phyloP scores from a whole-genome alignment of 1,284 basidiomycete genomes.

The Thecaphora thlaspeos region DNA sequence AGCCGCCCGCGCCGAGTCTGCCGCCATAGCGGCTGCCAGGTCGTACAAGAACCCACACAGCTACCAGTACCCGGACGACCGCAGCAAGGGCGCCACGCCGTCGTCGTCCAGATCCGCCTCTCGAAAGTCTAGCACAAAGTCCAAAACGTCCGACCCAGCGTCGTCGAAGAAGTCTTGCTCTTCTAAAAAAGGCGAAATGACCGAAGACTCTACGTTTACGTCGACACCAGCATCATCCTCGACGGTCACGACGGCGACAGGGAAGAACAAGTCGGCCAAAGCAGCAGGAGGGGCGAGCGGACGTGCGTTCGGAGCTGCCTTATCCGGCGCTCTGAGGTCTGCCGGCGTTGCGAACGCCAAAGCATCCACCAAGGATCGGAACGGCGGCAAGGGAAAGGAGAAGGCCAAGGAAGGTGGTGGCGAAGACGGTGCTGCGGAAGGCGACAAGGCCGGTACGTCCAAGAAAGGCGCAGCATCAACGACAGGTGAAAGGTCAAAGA shows the following conservation, averaged over 20 bases:
- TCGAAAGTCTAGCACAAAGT: background rate
- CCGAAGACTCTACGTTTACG: background rate
- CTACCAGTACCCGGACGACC: slow-evolving; percentile 2
- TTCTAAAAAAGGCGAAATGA: background rate
- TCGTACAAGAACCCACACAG: slow-evolving; percentile 15
- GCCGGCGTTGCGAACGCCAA: slow-evolving; percentile 1
- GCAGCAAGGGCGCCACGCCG: too few relatives aligned
- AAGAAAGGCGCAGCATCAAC: too few relatives aligned
- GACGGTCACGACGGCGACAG: background rate
- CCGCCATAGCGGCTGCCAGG: slow-evolving; percentile 12
- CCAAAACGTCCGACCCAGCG: background rate
- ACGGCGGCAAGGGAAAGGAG: slow-evolving; percentile 1
- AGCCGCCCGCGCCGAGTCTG: slow-evolving; percentile 20
- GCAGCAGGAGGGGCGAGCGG: background rate
- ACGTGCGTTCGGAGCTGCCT: background rate
- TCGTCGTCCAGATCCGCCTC: background rate
- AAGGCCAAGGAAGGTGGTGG: slow-evolving; percentile 3
- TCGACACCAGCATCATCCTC: background rate
- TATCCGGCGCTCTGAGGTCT: background rate
- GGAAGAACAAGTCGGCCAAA: background rate
- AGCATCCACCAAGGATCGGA: slow-evolving; percentile 1
- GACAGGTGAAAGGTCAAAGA: too few relatives aligned
- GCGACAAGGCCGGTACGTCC: too few relatives aligned
- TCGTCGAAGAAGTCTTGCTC: background rate
- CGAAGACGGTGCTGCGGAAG: background rate